Evolutionary conservation across 1,139 yeast species (phyloP), one percentile per base, ranked within the genome.

Genomic region (Chernovozyma sophiae-reginae): DNA sequence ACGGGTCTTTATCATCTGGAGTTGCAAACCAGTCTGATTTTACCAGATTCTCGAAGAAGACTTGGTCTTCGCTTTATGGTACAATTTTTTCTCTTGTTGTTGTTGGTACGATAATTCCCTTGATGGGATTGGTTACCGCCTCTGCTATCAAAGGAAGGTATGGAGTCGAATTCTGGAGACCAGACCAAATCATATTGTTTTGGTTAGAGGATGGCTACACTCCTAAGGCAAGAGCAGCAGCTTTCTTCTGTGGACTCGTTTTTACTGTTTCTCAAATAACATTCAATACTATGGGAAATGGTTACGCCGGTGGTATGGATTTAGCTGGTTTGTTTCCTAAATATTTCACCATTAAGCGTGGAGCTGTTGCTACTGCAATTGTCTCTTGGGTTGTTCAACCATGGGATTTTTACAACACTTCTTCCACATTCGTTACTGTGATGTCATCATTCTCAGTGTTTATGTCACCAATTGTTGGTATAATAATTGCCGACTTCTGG

Each of bases 291-390:
- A 64, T 72, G 35, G 74, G 72, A 39, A 71, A 74, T 49, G 77
- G 74, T 17, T 62, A 72, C 39, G 72, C 79, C 5, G 73, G 73
- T 40, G 79, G 79, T 33, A 72, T 72, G 61, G 79, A 74, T 51
- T 49, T 73, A 36, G 62, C 76, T 6, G 75, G 77, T 35, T 45
- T 73, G 22, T 54, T 65, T 31, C 79, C 79, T 25, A 64, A 58
- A 42, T 75, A 70, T 49, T 60, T 77, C 47, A 72, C 72, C 42
- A 73, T 76, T 42, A 60, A 61, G 43, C 60, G 81, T 43, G 80
- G 80, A 46, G 71, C 77, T 10, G 42, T 68, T 6, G 43, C 71
- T 14, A 59, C 70, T 30, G 72, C 76, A 2, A 39, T 62, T 2
- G 43, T 72, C 25, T 62, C 72, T 18, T 62, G 72, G 57, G 66